Evolutionary conservation across 2,329 filamentous ascomycete species (phyloP).

Genomic region (Colletotrichum euphorbiae): DNA sequence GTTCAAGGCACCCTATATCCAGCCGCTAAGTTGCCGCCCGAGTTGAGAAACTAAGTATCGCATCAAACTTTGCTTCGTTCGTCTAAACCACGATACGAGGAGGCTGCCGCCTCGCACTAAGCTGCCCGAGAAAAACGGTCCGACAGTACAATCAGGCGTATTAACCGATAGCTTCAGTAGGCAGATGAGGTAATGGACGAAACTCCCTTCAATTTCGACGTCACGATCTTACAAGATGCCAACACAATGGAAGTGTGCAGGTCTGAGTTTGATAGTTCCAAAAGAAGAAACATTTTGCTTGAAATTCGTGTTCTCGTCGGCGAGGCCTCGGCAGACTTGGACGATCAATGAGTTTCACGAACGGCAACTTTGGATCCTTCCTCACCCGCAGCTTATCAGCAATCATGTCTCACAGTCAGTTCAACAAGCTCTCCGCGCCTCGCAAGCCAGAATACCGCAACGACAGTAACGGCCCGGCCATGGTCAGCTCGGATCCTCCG

Average conservation of each 20-base stretch:
- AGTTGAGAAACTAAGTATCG: neutral
- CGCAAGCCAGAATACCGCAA: neutral
- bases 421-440: neutral
- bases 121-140: neutral
- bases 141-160: neutral
- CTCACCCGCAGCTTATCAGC: neutral
- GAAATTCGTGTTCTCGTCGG: neutral
- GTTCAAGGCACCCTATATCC: neutral
- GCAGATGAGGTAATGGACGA: no score
- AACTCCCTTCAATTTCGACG: no score
- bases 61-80: slow-evolving; percentile 10
- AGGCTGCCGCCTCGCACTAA: neutral
- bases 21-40: neutral
- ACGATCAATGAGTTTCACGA: no score
- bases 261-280: neutral
- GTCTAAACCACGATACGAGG: slow-evolving; percentile 18
- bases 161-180: no score
- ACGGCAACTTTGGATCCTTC: neutral
- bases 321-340: neutral
- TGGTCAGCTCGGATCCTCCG: neutral
- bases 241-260: no score
- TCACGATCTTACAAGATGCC: no score
- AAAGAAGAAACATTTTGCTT: neutral
- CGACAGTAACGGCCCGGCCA: neutral
- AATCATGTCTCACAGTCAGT: no score